Base-by-base conservation (phyloP, 2,329 filamentous ascomycete genomes). In the Cercospora brassicicola region DNA sequence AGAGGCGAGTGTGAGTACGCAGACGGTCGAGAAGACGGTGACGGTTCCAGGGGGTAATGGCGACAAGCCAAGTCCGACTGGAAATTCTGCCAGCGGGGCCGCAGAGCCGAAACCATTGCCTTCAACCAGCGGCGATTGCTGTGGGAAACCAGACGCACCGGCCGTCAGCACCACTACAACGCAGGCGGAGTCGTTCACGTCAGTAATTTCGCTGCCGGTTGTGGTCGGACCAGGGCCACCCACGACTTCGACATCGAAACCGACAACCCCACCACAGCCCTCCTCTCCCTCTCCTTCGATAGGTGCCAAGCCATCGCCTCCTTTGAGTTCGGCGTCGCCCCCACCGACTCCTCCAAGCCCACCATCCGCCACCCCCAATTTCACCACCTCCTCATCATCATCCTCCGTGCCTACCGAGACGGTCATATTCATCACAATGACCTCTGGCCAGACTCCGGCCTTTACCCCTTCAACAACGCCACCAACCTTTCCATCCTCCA, bases 351-450 rank as follows among this genome's bases (percentile, higher is more conserved):
- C 36, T 42, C 6, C 36, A 42, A 42, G 15, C 36, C 15, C 36
- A 42, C 2, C 36, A 42, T 42, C 36, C 36, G 36, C 36, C 15
- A 42, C 9, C 5, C 45, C 45, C 18, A 51, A 13, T 20, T 11
- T 20, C 23, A 51, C 4, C 45, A 51, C 15, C 13, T 20, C n/a
- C n/a, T 23, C 30, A 59, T 20, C 26, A 8, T 10, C 20, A 3
- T 45, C 59, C 9, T 11, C 10, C 36, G 23, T 8, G 18, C 20
- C 31, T 7, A 26, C 59, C 15, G 59, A 61, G 26, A 61, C 59
- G 13, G 36, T 61, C n/a, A 61, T 61, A 33, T 20, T 61, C 20
- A 36, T 61, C n/a, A 61, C 59, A 13, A 61, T 61, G 59, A 61
- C 59, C n/a, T 61, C 59, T 5, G 59, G 59, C 18, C 33, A 61